A percentile compares a stretch with the other conserved stretches of the same genome.
Conservation (phyloP, 192 early-diverging fungal species). For the Martensiomyces pterosporus region DNA sequence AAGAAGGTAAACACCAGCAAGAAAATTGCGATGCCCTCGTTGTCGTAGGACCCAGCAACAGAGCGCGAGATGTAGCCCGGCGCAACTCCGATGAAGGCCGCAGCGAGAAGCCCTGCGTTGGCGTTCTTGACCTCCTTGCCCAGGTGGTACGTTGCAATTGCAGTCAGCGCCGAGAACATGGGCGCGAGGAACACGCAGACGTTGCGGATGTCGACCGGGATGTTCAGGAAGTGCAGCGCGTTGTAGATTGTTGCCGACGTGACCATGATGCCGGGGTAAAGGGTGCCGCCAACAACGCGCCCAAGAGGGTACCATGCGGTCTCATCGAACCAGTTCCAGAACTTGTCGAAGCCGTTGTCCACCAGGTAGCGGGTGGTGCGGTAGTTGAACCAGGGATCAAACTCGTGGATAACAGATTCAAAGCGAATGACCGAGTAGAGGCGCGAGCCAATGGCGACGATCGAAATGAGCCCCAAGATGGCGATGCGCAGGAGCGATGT, state of each 20-base stretch:
- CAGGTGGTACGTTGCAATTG: conserved; percentile 89
- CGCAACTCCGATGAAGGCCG: conserved; percentile 96
- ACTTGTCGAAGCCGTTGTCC: conserved; percentile 92
- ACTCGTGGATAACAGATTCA: conserved; percentile 99
- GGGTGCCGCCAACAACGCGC: conserved; percentile 97
- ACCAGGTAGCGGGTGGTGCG: conserved; percentile 91
- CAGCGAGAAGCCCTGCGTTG: conserved; percentile 93
- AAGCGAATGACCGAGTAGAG: conserved; percentile 97
- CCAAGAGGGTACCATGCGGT: conserved; percentile 98
- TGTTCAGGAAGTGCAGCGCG: conserved; percentile 87
- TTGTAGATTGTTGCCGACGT: conserved; percentile 95
- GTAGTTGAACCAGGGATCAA: conserved; percentile 99
- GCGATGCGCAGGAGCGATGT: conserved; percentile 70
- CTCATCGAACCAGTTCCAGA: conserved; percentile 99
- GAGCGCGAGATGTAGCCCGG: conserved; percentile 99
- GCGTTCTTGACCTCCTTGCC: conserved; percentile 88
- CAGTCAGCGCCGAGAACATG: conserved; percentile 93
- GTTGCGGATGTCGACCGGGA: conserved; percentile 97
- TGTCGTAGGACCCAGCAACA: conserved; percentile 99
- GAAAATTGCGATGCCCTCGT: conserved; percentile 99
- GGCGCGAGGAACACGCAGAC: conserved; percentile 98
- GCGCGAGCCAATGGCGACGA: conserved; percentile 84
- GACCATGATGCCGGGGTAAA: conserved; percentile 99
- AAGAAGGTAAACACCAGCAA: conserved; percentile 97
- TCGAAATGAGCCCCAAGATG: conserved; percentile 84